Conservation (phyloP, 352 stramenopile species). For the Globisporangium paroecandrum region DNA sequence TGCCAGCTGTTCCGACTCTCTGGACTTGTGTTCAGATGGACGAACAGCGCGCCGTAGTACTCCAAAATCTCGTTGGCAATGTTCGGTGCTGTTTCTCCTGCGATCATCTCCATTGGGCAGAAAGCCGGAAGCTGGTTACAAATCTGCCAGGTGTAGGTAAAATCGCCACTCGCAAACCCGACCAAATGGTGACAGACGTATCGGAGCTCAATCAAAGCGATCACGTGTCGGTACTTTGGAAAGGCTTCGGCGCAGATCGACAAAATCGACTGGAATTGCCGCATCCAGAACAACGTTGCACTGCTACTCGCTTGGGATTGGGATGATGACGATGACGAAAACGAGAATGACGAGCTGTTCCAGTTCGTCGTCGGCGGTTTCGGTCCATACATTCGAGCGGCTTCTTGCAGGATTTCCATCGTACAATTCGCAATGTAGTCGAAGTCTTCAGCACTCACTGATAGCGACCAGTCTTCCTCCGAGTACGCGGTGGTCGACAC, state of each 20-base stretch:
- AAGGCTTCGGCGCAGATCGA: constrained; percentile 66
- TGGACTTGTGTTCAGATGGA: constrained; percentile 53
- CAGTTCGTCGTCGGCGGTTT: constrained; percentile 23
- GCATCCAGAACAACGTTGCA: constrained; percentile 72
- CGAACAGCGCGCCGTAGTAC: constrained; percentile 67
- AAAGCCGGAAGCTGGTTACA: constrained; percentile 60
- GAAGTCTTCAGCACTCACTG: constrained; percentile 36
- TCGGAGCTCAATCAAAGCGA: constrained; percentile 73
- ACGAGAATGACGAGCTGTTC: constrained; percentile 30
- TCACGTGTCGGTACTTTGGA: constrained; percentile 55
- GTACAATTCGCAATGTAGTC: constrained; percentile 55
- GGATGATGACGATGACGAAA: constrained; percentile 35
- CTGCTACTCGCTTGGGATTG: constrained; percentile 35
- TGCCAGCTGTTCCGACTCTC: constrained; percentile 42
- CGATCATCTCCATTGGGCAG: constrained; percentile 40
- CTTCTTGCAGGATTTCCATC: constrained; percentile 76
- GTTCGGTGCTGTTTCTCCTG: constrained; percentile 51
- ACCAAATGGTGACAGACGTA: constrained; percentile 82
- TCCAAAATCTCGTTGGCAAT: constrained; percentile 78
- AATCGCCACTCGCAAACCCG: constrained; percentile 51
- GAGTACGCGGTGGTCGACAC: constrained; percentile 65
- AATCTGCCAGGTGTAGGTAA: constrained; percentile 75
- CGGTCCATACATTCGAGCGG: constrained; percentile 64
- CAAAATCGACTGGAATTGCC: constrained; percentile 75
- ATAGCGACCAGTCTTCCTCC: constrained; percentile 55